Base-by-base conservation (phyloP, 495 filamentous ascomycete genomes). In the Penicillium malachiteum region DNA sequence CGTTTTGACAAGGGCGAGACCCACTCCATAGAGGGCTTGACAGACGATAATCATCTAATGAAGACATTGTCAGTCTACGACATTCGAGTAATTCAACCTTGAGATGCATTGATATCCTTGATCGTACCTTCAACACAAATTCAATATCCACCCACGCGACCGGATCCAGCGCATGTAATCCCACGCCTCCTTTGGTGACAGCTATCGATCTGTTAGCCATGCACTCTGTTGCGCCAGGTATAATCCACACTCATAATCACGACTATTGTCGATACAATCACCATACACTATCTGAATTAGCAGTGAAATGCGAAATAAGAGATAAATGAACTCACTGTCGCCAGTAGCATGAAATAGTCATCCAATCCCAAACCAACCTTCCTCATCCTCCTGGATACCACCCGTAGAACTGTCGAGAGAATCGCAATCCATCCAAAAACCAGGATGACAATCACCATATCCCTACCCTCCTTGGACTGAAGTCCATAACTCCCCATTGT, bases 31-130 rank as follows among this genome's bases (percentile, higher is more conserved):
- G 1, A 52, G 35, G 21, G 14, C 17, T 17, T 57, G 47, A 18
- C 53, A 56, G n/a, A 42, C 13, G 7, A 56, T 50, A 26, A 57
- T 50, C 54, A 57, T 45, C 54, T 57, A 35, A 7, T 13, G 10
- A 7, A 44, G 3, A 11, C 16, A 14, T 30, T n/a, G 17, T 56
- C 8, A 56, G 45, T 42, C 7, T 43, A 16, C 7, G 9, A 8
- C 7, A 5, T 14, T n/a, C 5, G 3, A 33, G 3, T 5, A 5
- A 5, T 32, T 5, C 17, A 7, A 13, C 5, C 34, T n/a, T 34
- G 14, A 13, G 16, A 0, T 26, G 4, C 2, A 26, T 26, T n/a
- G n/a, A n/a, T n/a, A n/a, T n/a, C n/a, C n/a, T n/a, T n/a, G 21
- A 26, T 26, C 16, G 1, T 18, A 56, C 53, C 46, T 56, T 56